Percentiles rank a stretch among this genome's conserved stretches.
Evolutionary conservation across 129 eudicot genomes (phyloP).

Genomic region (Flaveria robusta): DNA sequence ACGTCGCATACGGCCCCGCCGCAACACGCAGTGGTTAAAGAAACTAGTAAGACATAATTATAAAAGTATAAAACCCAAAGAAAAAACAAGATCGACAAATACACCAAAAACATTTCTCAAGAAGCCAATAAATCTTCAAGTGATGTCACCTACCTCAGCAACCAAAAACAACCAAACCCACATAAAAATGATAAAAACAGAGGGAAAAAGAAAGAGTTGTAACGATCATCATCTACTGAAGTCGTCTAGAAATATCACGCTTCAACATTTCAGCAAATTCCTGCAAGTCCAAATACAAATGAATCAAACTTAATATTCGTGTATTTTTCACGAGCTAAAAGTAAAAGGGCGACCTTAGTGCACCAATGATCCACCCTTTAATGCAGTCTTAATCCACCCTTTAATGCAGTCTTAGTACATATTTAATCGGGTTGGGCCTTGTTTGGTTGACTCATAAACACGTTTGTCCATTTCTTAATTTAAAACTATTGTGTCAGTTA

Average conservation of each 20-base stretch:
- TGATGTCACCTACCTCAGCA: neutral
- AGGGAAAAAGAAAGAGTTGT: constrained; percentile 16
- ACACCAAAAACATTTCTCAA: neutral
- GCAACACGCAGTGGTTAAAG: too few relatives aligned
- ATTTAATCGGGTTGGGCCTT: neutral
- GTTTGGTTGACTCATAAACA: neutral
- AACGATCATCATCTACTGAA: constrained; percentile 32
- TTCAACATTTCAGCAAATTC: constrained; percentile 61
- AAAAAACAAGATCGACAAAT: neutral
- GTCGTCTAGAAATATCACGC: constrained; percentile 55
- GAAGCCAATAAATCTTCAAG: neutral
- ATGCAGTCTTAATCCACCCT: neutral
- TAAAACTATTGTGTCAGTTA: neutral
- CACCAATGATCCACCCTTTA: neutral
- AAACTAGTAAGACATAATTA: too few relatives aligned
- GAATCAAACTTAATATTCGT: neutral
- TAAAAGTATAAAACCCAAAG: neutral
- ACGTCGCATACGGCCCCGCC: too few relatives aligned
- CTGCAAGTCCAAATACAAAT: constrained; percentile 38
- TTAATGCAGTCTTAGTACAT: neutral
- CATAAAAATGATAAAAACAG: neutral
- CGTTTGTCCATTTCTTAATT: neutral
- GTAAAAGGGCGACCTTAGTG: neutral
- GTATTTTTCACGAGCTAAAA: neutral
- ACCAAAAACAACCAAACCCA: neutral